These are phyloP conservation scores for Purpureocillium takamizusanense DNA, from an alignment of 2,329 filamentous ascomycete genomes.

Conservation along the genomic window DNA sequence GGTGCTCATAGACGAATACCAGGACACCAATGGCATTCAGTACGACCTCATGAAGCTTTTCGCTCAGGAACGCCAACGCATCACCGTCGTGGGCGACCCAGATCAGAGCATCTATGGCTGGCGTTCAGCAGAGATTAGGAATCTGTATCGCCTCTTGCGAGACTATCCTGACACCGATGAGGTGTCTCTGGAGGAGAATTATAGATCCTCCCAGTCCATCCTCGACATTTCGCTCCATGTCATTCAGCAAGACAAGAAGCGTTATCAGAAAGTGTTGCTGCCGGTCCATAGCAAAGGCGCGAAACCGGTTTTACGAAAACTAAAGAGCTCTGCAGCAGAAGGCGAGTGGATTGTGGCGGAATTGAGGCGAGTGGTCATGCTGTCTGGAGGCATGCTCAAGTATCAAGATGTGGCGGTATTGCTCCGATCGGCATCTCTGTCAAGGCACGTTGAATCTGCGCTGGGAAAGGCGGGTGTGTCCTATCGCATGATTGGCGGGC, in stretches of 20 bases:
- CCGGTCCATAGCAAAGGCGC: constrained; percentile 75
- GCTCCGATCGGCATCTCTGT: constrained; percentile 74
- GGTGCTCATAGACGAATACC: constrained; percentile 93
- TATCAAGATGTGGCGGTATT: constrained; percentile 78
- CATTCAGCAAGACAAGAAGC: constrained; percentile 78
- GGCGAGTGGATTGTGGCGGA: constrained; percentile 85
- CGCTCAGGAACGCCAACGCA: constrained; percentile 60
- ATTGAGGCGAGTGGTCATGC: constrained; percentile 58
- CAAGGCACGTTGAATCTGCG: constrained; percentile 75
- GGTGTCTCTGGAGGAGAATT: constrained; percentile 86
- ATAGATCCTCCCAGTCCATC: constrained; percentile 82
- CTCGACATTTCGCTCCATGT: constrained; percentile 71
- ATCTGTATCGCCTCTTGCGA: constrained; percentile 67
- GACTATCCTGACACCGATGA: constrained; percentile 73
- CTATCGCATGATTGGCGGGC: constrained; percentile 86
- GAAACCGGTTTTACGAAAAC: constrained; percentile 67
- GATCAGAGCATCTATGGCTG: constrained; percentile 98
- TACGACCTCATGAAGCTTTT: constrained; percentile 91
- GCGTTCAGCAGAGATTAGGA: constrained; percentile 85
- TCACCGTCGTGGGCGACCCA: constrained; percentile 92
- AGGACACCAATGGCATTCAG: constrained; percentile 92
- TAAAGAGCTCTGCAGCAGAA: constrained; percentile 63
- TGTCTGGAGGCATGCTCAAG: constrained; percentile 66
- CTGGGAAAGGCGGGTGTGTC: constrained; percentile 73
- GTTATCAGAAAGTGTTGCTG: constrained; percentile 71